Percentiles rank a stretch among this genome's conserved stretches.
Evolutionary conservation across 192 early-diverging fungal species (phyloP).

Genomic region (Rhizoclosmatium globosum): DNA sequence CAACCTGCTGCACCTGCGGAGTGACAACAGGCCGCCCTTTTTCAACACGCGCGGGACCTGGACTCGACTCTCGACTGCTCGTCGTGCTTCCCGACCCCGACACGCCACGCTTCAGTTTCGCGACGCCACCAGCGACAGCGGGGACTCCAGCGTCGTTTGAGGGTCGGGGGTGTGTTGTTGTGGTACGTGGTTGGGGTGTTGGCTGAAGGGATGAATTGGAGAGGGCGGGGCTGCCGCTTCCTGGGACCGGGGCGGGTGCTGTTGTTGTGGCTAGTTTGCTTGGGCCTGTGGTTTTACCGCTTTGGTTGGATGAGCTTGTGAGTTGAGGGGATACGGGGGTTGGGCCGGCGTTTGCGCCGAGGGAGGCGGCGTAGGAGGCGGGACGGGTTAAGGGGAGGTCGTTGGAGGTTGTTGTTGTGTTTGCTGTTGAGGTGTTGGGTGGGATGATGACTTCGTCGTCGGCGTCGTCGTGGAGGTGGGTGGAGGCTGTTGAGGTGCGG

Average conservation of each 20-base stretch:
- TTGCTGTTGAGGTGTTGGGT: background rate
- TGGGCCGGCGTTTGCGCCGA: background rate
- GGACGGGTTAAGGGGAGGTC: background rate
- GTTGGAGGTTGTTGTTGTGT: background rate
- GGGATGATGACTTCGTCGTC: background rate
- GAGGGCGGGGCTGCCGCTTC: background rate
- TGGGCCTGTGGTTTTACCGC: background rate
- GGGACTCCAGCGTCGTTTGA: too few relatives aligned
- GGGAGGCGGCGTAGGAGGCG: background rate
- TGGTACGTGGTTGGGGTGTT: background rate
- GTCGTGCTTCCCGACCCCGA: too few relatives aligned
- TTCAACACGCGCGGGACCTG: too few relatives aligned
- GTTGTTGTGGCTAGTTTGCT: background rate
- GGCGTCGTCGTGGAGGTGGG: background rate
- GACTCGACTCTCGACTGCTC: too few relatives aligned
- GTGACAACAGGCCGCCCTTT: too few relatives aligned
- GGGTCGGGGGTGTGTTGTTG: too few relatives aligned
- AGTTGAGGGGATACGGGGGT: background rate
- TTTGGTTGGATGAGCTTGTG: background rate
- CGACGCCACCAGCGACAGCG: too few relatives aligned
- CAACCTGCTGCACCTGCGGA: too few relatives aligned
- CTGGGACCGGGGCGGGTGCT: background rate
- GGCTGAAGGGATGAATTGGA: conserved; percentile 4
- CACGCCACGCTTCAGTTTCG: too few relatives aligned
- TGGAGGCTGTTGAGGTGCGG: background rate